These are phyloP conservation scores for Paramecium biaurelia DNA, from an alignment of 73 alveolate genomes.

Conservation along the genomic window DNA sequence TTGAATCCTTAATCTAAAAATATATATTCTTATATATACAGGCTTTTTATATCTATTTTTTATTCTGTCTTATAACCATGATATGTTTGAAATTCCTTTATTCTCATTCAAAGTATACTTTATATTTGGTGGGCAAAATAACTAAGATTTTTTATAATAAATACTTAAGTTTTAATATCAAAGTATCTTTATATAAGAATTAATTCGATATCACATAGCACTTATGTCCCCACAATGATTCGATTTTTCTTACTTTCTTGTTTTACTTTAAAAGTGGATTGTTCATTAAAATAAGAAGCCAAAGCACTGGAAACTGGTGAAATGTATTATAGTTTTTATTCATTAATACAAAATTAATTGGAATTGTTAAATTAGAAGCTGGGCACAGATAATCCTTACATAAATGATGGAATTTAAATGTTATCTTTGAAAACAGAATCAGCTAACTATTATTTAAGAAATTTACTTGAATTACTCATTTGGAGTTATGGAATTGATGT, in stretches of 20 bases:
- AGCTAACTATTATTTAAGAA: not conserved
- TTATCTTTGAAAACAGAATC: not conserved
- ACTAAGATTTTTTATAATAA: not conserved
- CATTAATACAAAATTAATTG: not conserved
- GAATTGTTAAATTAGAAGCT: not conserved
- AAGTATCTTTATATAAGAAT: not conserved
- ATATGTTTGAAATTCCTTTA: not conserved
- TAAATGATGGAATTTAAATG: not conserved
- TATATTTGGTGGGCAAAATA: conserved; percentile 34
- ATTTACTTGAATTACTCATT: not conserved
- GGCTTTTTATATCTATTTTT: conserved; percentile 12
- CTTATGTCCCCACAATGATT: conserved; percentile 4
- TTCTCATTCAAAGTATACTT: not conserved
- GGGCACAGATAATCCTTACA: not conserved
- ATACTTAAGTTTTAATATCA: conserved; percentile 2
- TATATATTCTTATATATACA: not conserved
- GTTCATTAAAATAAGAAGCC: not conserved
- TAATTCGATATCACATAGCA: not conserved
- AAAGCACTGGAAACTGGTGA: not conserved
- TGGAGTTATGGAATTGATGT: not conserved
- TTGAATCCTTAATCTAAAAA: conserved; percentile 15
- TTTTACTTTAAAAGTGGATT: not conserved
- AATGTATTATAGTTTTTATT: not conserved
- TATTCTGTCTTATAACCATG: not conserved
- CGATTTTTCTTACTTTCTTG: not conserved